Conservation (phyloP, 148 eudicot species). For the Chenopodium suecicum region DNA sequence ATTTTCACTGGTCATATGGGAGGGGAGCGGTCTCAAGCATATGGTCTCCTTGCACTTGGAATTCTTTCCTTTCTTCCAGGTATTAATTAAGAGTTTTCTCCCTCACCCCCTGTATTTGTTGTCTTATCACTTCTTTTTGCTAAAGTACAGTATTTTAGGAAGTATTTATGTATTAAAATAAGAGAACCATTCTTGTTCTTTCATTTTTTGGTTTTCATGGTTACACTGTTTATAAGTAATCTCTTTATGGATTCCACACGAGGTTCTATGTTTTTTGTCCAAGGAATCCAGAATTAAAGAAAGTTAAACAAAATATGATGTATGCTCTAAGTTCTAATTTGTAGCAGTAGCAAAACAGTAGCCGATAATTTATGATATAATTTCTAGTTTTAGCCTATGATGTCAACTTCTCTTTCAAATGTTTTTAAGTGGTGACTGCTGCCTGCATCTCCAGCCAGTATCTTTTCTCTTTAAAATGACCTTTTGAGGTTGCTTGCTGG, state of each 20-base stretch:
- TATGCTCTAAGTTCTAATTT: neutral
- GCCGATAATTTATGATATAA: too few species aligned
- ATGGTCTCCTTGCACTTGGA: constrained; percentile 85
- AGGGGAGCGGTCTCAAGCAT: constrained; percentile 77
- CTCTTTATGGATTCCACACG: neutral
- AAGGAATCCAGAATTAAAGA: neutral
- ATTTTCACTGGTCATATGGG: constrained; percentile 94
- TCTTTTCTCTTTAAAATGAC: neutral
- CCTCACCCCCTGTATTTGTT: neutral
- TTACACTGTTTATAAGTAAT: neutral
- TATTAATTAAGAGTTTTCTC: constrained; percentile 12
- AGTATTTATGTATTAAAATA: neutral
- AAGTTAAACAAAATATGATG: neutral
- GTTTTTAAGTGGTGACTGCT: neutral
- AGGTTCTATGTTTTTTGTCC: neutral
- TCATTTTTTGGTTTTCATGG: neutral
- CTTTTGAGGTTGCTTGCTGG: neutral
- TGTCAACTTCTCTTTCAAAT: neutral
- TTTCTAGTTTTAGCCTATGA: too few species aligned
- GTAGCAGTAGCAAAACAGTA: neutral
- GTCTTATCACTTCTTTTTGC: neutral
- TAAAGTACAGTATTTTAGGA: too few species aligned
- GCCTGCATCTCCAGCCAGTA: neutral
- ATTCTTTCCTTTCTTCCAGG: constrained; percentile 87
- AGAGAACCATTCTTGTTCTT: neutral